Percentiles rank a stretch among this genome's conserved stretches.
Conservation (phyloP, 169 alveolate species). For the Fabrea salina region DNA sequence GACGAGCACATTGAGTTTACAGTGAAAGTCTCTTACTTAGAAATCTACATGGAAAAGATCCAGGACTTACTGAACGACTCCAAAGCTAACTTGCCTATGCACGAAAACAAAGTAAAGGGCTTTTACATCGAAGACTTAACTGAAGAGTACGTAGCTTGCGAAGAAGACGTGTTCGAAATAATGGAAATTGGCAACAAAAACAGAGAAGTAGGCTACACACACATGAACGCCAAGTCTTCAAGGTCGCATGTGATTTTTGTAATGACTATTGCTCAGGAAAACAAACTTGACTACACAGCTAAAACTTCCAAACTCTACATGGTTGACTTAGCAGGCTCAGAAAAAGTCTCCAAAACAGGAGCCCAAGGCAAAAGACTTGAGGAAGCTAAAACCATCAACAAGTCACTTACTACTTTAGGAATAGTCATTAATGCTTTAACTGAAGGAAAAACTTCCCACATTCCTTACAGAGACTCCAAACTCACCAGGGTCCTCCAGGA, state of each 20-base stretch:
- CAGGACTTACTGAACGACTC: constrained; percentile 68
- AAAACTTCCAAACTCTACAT: constrained; percentile 75
- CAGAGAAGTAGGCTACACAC: constrained; percentile 39
- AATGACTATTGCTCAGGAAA: constrained; percentile 74
- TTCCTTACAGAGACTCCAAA: constrained; percentile 87
- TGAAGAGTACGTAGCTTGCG: constrained; percentile 44
- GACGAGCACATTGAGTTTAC: constrained; percentile 74
- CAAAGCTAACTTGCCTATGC: constrained; percentile 65
- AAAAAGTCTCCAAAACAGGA: constrained; percentile 69
- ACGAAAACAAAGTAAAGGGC: constrained; percentile 67
- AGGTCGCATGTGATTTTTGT: constrained; percentile 54
- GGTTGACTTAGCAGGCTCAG: constrained; percentile 81
- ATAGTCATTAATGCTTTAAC: constrained; percentile 79
- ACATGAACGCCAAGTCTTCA: constrained; percentile 46
- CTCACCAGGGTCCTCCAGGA: constrained; percentile 83
- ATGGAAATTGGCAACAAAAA: constrained; percentile 38
- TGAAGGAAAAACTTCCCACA: constrained; percentile 72
- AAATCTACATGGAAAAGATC: constrained; percentile 86
- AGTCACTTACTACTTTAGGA: constrained; percentile 73
- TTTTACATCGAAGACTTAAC: constrained; percentile 48
- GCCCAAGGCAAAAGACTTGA: constrained; percentile 73
- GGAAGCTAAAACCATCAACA: constrained; percentile 81
- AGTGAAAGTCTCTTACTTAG: constrained; percentile 81
- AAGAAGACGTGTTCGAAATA: constrained; percentile 44
- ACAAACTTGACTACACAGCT: constrained; percentile 64